phyloP scores from a whole-genome alignment of 2,329 filamentous ascomycete species.

The Fonsecaea erecta region DNA sequence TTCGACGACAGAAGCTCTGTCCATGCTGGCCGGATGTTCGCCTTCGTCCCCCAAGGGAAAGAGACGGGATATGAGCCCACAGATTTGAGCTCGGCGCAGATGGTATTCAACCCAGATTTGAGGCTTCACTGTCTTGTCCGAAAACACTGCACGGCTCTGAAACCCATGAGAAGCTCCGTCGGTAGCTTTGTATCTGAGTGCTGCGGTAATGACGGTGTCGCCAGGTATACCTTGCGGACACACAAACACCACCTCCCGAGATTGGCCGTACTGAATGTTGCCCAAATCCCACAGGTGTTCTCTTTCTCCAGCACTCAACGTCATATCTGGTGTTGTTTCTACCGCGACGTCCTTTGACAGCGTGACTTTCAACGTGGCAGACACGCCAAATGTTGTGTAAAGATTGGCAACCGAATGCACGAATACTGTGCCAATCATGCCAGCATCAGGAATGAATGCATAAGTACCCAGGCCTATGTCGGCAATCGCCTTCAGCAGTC shows the following conservation, averaged over 20 bases:
- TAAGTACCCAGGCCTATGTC: conserved; percentile 64
- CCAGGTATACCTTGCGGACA: conserved; percentile 23
- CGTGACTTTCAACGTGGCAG: conserved; percentile 50
- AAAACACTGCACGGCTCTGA: conserved; percentile 7
- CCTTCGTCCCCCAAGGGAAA: conserved; percentile 46
- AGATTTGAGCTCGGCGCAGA: conserved; percentile 56
- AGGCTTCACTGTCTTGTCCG: conserved; percentile 14
- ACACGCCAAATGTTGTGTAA: conserved; percentile 61
- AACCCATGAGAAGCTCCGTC: conserved; percentile 13
- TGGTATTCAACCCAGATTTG: conserved; percentile 53
- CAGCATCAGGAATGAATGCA: conserved; percentile 65
- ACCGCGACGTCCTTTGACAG: neutral
- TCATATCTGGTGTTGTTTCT: conserved; percentile 6
- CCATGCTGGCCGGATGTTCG: conserved; percentile 44
- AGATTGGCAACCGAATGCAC: conserved; percentile 66
- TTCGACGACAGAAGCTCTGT: neutral
- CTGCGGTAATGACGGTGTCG: conserved; percentile 40
- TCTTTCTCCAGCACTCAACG: neutral
- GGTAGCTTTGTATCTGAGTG: conserved; percentile 33
- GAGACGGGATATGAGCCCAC: conserved; percentile 55
- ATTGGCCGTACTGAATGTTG: conserved; percentile 65
- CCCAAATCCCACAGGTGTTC: conserved; percentile 41
- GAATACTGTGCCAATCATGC: conserved; percentile 66
- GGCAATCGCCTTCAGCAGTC: conserved; percentile 64
- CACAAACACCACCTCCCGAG: conserved; percentile 59